Base-by-base conservation (phyloP, 2,329 filamentous ascomycete genomes). In the Penicillium sp. region DNA sequence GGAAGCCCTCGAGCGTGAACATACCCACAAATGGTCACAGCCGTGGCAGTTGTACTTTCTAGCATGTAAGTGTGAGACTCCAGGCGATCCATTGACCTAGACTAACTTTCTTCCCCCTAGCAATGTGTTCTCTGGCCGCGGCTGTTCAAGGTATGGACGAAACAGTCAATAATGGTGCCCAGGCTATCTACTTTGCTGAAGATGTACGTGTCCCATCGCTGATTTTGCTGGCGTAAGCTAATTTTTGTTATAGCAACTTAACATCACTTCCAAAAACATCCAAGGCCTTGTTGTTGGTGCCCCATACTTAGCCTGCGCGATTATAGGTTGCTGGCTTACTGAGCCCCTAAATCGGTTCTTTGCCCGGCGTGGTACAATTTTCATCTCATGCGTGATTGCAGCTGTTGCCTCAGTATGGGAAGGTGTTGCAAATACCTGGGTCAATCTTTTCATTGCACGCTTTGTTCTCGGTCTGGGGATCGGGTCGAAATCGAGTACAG, bases 131-230 rank as follows among this genome's bases (percentile, higher is more conserved):
- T 2, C 73, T 83, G 26, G 80, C 79, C 2, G 81, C 82, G 3
- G 80, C 80, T 7, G 80, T 83, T 10, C 84, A 78, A 70, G 78
- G 76, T 9, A 80, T 80, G 79, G 79, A 81, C 53, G 76, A 81
- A 51, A 80, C 78, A 0, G 77, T 75, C 33, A 78, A 79, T 57
- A 80, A 81, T 51, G 78, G 78, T 31, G 76, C 77, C 5, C 73
- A 75, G 50, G 67, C 64, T 1, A 68, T 74, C 33, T 74, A 74
- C 49, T 58, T 72, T 11, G 66, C 65, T 46, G 69, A 69, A 59
- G 28, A 50, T 38, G 41, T 50, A 17, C 14, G 25, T 22, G 11
- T 1, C 1, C 16, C 22, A 35, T 26, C 16, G 10, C 22, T 7
- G 6, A 26, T 33, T n/a, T 14, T 47, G 10, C 30, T 4, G 26